Evolutionary conservation across 371 early-diverging fungal species (phyloP), one percentile per base, ranked within the genome.

Genomic region (Mucor piriformis): DNA sequence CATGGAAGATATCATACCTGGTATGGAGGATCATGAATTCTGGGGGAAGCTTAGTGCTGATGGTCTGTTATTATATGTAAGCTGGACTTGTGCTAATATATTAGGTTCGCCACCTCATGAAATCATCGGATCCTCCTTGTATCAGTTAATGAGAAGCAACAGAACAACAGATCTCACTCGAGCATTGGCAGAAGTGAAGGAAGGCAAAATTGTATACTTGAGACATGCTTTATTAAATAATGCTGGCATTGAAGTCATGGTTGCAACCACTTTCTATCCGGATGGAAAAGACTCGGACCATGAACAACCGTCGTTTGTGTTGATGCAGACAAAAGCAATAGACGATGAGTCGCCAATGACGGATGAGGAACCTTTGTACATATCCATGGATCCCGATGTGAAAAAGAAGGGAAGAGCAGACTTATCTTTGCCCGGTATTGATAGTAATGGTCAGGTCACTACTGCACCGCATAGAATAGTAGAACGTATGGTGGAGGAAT

Each of bases 21-120:
- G 79, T 64, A 25, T 60, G 50, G 61, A 69, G 21, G 69, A 76
- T 49, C 59, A 67, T 25, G 84, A 83, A 52, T 76, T 84, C 18
- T 91, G 91, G 91, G 70, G 76, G 5, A 88, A 86, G 53, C 42
- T 89, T 0, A 81, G 84, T 27, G 50, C 66, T 1, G 85, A 86
- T 58, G 91, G 89, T 0, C 42, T 88, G 15, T 60, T 84, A 25
- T 72, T 91, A 8, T 79, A 81, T 62, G 67, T 69, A 13, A 77
- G 82, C 25, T 64, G 69, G 51, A 67, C 69, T 12, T 76, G 78
- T 40, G 63, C 66, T 4, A 67, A 74, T 37, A 59, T 76, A 8
- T 38, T 83, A 0, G 86, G 85, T 10, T 72, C 66, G n/a, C 63
- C 67, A 12, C 72, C 82, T 6, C 60, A 64, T 12, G 79, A 81